Evolutionary conservation across 305 asterid genomes (phyloP).

Genomic region (Fraxinus albicans): DNA sequence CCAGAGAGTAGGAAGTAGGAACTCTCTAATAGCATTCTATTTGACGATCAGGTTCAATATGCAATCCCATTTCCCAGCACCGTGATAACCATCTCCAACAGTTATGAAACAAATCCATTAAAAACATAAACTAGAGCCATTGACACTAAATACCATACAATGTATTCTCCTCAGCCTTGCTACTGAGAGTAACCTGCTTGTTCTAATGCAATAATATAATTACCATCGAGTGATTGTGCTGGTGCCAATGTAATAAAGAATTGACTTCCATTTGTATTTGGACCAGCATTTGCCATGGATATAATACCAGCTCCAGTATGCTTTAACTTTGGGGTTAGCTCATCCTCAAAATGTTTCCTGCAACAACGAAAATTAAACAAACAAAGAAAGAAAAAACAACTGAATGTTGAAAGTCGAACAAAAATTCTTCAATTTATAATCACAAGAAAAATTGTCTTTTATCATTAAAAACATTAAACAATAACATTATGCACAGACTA

Average conservation of each 20-base stretch:
- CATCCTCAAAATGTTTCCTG: conserved; percentile 91
- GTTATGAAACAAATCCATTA: not conserved
- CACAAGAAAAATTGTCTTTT: not conserved
- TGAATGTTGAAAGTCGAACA: conserved; percentile 1
- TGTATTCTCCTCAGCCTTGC: not conserved
- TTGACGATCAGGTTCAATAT: not conserved
- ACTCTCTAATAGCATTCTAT: not conserved
- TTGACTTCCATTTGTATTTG: conserved; percentile 97
- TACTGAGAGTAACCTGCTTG: not conserved
- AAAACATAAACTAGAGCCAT: not conserved
- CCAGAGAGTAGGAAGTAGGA: not conserved
- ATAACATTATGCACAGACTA: not conserved
- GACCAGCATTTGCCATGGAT: conserved; percentile 99
- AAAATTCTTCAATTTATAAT: not conserved
- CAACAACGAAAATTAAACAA: conserved; percentile 11
- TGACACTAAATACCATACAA: not conserved
- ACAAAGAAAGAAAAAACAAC: not conserved
- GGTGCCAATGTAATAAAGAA: conserved; percentile 95
- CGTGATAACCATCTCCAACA: not conserved
- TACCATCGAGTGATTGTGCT: conserved; percentile 92
- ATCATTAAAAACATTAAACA: not conserved
- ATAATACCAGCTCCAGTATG: conserved; percentile 98
- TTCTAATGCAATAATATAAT: conserved; percentile 1
- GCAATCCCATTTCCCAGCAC: not conserved
- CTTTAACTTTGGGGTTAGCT: conserved; percentile 75